Percentiles rank a stretch among this genome's conserved stretches.
These are phyloP conservation scores for Persicaria tinctoria DNA, from an alignment of 148 eudicot genomes.

Conservation along the genomic window DNA sequence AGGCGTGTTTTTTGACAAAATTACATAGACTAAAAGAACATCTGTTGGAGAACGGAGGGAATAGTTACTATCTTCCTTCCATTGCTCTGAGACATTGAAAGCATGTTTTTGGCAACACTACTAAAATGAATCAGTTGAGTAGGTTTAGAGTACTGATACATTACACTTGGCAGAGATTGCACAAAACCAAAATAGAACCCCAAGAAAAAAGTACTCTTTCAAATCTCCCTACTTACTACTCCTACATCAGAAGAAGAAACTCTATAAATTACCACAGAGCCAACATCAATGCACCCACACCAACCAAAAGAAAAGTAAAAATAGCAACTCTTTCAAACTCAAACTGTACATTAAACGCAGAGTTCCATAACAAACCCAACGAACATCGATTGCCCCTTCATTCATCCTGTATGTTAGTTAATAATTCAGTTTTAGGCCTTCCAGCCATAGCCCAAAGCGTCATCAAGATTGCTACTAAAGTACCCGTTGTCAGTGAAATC, in stretches of 20 bases:
- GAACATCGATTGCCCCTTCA: no score
- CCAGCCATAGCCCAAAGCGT: neutral
- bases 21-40: no score
- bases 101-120: no score
- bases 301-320: neutral
- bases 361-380: neutral
- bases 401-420: neutral
- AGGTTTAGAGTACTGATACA: neutral
- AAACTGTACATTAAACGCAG: constrained; percentile 4
- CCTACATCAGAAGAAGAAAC: neutral
- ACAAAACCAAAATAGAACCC: neutral
- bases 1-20: no score
- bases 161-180: neutral
- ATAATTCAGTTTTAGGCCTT: neutral
- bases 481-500: neutral
- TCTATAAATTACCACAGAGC: neutral
- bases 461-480: constrained; percentile 3
- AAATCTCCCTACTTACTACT: neutral
- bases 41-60: no score
- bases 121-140: neutral
- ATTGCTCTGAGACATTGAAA: no score
- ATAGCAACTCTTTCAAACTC: neutral
- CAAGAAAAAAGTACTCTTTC: neutral
- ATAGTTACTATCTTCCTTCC: no score
- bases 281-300: neutral